Evolutionary conservation across 2,329 filamentous ascomycete species (phyloP), one percentile per base, ranked within the genome.

Genomic region (Exophiala bonariae): DNA sequence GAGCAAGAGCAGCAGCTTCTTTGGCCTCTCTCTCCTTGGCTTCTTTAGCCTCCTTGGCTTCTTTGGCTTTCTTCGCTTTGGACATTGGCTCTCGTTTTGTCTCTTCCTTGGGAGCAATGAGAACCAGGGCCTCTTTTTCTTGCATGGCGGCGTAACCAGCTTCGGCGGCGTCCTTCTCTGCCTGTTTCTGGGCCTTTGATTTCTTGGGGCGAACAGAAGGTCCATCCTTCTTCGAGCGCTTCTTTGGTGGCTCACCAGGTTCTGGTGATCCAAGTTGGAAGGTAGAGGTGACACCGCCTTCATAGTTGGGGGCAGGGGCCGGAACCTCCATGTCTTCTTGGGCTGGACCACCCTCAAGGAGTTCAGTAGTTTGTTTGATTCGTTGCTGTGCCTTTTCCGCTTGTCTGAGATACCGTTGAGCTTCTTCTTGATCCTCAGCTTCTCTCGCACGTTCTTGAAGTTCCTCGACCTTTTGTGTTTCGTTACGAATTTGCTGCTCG

Each of bases 321-420:
- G 83, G 82, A 16, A 88, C 77, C 79, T 81, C 77, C 74, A 91
- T 61, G 77, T 93, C 80, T 81, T 95, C 80, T 41, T 73, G 76
- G 17, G 74, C 74, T 30, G 56, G 52, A 62, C 89, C 87, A 41
- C 89, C 89, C 62, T 90, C 89, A 58, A 93, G 88, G 37, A 96
- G 76, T 52, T 89, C 80, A 70, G 90, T 90, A 14, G 91, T 96
- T 56, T 91, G 88, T 65, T 89, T 87, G 7, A 89, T 91, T 74
- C 96, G 97, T 71, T 95, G 93, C 61, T 89, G 89, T 11, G 89
- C 89, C 47, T 91, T 86, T 61, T 95, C 89, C 17, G 91, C 91
- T 61, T 95, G 91, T 39, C 85, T 85, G 35, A 93, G 75, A 60
- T 90, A 85, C 64, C 86, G 90, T 61, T 84, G 82, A 57, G 84